phyloP scores from a whole-genome alignment of 139 green algal genomes.

The Trebouxia sp. region DNA sequence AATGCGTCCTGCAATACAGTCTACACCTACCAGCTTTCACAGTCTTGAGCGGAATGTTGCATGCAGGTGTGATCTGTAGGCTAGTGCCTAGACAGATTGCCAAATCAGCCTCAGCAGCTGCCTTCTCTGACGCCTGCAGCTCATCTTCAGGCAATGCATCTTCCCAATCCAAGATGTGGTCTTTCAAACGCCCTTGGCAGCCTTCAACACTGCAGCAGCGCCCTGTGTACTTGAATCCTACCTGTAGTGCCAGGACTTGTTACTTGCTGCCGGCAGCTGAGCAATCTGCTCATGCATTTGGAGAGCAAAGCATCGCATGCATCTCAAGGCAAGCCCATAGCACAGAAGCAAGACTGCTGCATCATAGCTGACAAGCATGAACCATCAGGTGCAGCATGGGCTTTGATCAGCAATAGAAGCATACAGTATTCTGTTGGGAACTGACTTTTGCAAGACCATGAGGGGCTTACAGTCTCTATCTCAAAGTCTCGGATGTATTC shows the following conservation, averaged over 20 bases:
- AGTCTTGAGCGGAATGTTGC: slow-evolving; percentile 75
- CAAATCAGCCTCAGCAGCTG: slow-evolving; percentile 66
- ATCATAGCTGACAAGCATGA: not conserved
- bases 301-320: too few species aligned
- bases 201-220: slow-evolving; percentile 59
- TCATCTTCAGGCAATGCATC: slow-evolving; percentile 84
- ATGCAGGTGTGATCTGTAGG: slow-evolving; percentile 89
- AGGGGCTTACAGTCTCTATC: slow-evolving; percentile 71
- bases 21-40: slow-evolving; percentile 31
- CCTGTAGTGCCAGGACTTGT: too few species aligned
- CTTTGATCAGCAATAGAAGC: too few species aligned
- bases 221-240: slow-evolving; percentile 87
- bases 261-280: too few species aligned
- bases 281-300: too few species aligned
- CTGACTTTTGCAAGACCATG: too few species aligned
- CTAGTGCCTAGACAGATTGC: slow-evolving; percentile 85
- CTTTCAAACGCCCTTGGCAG: slow-evolving; percentile 67
- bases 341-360: too few species aligned
- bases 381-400: too few species aligned
- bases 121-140: slow-evolving; percentile 65
- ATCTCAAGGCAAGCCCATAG: too few species aligned
- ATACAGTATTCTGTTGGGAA: too few species aligned
- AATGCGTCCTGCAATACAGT: not conserved
- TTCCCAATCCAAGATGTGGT: slow-evolving; percentile 92
- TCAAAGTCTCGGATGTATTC: slow-evolving; percentile 94